Conservation (phyloP, 768 basidiomycete genomes). For the Arthromyces matolae region DNA sequence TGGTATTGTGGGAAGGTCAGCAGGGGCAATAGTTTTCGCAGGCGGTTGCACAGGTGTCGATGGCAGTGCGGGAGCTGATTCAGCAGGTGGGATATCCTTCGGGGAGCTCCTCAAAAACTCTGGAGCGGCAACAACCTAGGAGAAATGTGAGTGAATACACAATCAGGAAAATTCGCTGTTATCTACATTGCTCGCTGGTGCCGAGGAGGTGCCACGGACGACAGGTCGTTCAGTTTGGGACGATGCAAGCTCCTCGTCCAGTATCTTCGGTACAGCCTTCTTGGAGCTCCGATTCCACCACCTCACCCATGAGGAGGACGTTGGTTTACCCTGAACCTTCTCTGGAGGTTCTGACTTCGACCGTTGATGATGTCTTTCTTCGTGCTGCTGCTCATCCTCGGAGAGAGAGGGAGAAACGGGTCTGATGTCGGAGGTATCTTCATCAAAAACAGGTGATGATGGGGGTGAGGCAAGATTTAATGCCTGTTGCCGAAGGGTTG, state of each 20-base stretch:
- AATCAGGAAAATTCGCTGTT: neutral
- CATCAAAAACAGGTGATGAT: slow-evolving; percentile 31
- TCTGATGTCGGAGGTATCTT: slow-evolving; percentile 25
- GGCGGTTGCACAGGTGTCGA: slow-evolving; percentile 43
- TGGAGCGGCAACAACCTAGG: slow-evolving; percentile 1
- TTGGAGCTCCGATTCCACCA: slow-evolving; percentile 77
- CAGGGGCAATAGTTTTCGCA: slow-evolving; percentile 10
- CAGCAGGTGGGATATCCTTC: slow-evolving; percentile 21
- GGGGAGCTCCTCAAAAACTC: slow-evolving; percentile 2
- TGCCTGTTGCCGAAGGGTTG: slow-evolving; percentile 28
- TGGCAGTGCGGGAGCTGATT: slow-evolving; percentile 43
- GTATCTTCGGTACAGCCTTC: slow-evolving; percentile 20
- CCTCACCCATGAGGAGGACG: slow-evolving; percentile 70
- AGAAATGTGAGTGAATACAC: neutral
- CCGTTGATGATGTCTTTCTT: slow-evolving; percentile 24
- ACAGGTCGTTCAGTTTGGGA: slow-evolving; percentile 5
- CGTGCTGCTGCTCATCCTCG: slow-evolving; percentile 17
- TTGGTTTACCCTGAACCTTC: slow-evolving; percentile 34
- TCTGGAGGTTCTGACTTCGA: slow-evolving; percentile 42
- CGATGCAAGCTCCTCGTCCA: neutral
- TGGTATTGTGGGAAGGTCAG: slow-evolving; percentile 9
- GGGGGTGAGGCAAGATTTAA: slow-evolving; percentile 30
- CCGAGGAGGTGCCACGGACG: slow-evolving; percentile 25
- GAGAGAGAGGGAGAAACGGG: slow-evolving; percentile 22
- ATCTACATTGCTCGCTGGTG: slow-evolving; percentile 20